phyloP scores from a whole-genome alignment of 805 yeast genomes.

The Suhomyces tanzawaensis region DNA sequence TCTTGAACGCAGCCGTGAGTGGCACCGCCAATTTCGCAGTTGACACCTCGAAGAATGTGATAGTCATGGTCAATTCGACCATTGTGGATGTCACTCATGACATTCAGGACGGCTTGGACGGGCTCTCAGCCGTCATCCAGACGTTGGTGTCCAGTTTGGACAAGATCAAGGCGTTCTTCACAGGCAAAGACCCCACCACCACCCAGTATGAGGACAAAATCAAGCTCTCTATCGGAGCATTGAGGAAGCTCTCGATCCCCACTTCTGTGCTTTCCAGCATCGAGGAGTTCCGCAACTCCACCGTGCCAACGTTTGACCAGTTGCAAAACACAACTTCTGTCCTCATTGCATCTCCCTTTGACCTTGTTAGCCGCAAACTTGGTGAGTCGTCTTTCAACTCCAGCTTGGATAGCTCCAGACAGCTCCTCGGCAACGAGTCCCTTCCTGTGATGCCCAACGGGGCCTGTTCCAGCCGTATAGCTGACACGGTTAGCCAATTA shows the following conservation, averaged over 20 bases:
- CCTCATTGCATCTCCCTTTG: constrained; percentile 61
- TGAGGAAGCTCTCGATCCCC: constrained; percentile 65
- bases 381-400: constrained; percentile 14
- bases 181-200: constrained; percentile 22
- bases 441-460: constrained; percentile 1
- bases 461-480: not conserved
- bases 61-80: constrained; percentile 59
- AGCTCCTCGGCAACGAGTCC: not conserved
- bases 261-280: constrained; percentile 58
- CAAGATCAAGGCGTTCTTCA: constrained; percentile 54
- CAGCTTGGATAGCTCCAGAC: not conserved
- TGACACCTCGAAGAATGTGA: constrained; percentile 64
- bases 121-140: constrained; percentile 57
- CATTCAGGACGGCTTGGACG: constrained; percentile 63
- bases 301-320: constrained; percentile 63
- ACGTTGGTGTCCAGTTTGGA: constrained; percentile 46
- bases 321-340: constrained; percentile 58
- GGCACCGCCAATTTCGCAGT: constrained; percentile 72
- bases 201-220: constrained; percentile 44
- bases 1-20: constrained; percentile 69
- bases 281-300: constrained; percentile 41
- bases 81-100: constrained; percentile 53
- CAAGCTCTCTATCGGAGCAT: constrained; percentile 53
- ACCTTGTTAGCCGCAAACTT: constrained; percentile 41
- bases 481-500: not conserved